Percentiles rank a stretch among this genome's conserved stretches.
Evolutionary conservation across 345 rosid species (phyloP).

Genomic region (Camelina hispida): DNA sequence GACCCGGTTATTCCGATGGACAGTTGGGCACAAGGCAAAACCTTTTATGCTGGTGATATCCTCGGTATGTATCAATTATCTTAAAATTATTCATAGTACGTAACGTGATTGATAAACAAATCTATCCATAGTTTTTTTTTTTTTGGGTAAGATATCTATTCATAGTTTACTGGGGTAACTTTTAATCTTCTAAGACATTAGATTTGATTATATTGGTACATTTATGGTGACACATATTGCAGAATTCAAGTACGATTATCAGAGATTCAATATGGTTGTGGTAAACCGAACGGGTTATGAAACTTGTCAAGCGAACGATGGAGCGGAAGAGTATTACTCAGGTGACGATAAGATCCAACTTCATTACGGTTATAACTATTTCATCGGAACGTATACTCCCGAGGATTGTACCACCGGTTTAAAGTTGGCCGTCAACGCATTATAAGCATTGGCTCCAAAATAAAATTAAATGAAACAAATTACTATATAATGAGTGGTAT

Average conservation of each 20-base stretch:
- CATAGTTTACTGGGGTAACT: neutral
- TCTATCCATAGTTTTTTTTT: neutral
- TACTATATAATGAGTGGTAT: neutral
- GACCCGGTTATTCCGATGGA: neutral
- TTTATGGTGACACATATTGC: neutral
- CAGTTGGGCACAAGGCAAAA: conserved; percentile 31
- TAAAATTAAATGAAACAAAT: conserved; percentile 10
- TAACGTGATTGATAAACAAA: neutral
- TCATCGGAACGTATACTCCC: conserved; percentile 13
- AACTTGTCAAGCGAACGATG: conserved; percentile 3
- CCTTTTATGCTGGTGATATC: conserved; percentile 35
- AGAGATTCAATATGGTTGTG: neutral
- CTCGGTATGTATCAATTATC: conserved; percentile 26
- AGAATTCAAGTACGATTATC: conserved; percentile 26
- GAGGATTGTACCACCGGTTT: neutral
- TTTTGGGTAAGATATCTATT: neutral
- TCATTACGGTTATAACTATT: conserved; percentile 1
- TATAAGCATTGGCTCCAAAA: neutral
- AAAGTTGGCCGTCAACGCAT: conserved; percentile 4
- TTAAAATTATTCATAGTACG: neutral
- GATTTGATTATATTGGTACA: neutral
- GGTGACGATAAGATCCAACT: conserved; percentile 18
- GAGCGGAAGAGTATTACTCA: neutral
- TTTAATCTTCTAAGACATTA: neutral
- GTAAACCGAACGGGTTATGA: conserved; percentile 24